phyloP scores from a whole-genome alignment of 78 protist species.

The Emiliania huxleyi region DNA sequence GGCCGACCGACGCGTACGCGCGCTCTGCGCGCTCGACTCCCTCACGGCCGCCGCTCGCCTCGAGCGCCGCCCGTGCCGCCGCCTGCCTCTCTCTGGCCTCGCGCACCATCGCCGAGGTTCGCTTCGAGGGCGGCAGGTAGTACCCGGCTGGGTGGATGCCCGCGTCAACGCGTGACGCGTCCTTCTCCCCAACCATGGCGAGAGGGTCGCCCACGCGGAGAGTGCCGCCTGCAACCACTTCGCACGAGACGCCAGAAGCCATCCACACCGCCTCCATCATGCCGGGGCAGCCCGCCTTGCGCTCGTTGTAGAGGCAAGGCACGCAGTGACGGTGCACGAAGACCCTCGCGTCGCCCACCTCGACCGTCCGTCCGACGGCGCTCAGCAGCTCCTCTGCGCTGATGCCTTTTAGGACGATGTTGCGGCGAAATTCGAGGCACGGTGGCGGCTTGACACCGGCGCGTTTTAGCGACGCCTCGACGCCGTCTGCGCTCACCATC shows the following conservation, averaged over 20 bases:
- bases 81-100: too few species aligned
- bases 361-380: neutral
- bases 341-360: neutral
- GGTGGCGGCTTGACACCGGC: neutral
- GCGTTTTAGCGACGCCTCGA: neutral
- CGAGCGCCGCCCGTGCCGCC: too few species aligned
- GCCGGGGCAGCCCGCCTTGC: neutral
- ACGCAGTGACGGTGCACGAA: neutral
- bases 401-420: neutral
- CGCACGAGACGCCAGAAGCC: neutral
- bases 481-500: neutral
- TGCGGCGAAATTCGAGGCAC: neutral
- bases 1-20: too few species aligned
- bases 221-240: neutral
- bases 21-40: too few species aligned
- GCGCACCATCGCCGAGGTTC: too few species aligned
- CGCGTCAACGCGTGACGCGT: too few species aligned
- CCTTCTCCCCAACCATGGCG: neutral
- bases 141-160: too few species aligned
- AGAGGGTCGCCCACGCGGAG: neutral
- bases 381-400: neutral
- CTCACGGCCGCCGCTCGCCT: too few species aligned
- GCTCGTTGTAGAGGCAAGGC: conserved; percentile 1
- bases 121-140: too few species aligned
- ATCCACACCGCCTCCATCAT: neutral